Evolutionary conservation across 2,329 filamentous ascomycete genomes (phyloP).

Genomic region (Talaromyces sp.): DNA sequence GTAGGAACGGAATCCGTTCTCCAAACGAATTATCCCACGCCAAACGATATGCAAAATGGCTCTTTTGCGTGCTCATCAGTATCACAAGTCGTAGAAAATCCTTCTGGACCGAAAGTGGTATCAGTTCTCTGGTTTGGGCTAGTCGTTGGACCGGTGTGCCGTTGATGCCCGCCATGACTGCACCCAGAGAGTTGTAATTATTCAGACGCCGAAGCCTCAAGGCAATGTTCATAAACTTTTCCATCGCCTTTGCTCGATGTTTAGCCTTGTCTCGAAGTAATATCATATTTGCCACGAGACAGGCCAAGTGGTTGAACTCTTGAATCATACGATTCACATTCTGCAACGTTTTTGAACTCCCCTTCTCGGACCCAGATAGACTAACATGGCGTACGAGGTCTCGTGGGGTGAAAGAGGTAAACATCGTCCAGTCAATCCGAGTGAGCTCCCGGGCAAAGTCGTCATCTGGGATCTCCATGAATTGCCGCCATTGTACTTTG

Average conservation of each 20-base stretch:
- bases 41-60: constrained; percentile 89
- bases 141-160: constrained; percentile 81
- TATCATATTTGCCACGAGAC: constrained; percentile 77
- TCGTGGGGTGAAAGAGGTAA: constrained; percentile 85
- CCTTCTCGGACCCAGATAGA: constrained; percentile 50
- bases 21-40: constrained; percentile 94
- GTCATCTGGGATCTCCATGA: constrained; percentile 82
- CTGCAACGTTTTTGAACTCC: constrained; percentile 64
- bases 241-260: constrained; percentile 81
- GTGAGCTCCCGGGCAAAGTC: constrained; percentile 88
- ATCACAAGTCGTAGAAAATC: constrained; percentile 84
- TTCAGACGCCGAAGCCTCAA: constrained; percentile 79
- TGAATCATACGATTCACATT: constrained; percentile 93
- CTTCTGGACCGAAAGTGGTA: constrained; percentile 67
- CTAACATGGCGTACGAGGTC: constrained; percentile 91
- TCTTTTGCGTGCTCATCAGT: constrained; percentile 88
- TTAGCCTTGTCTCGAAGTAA: constrained; percentile 92
- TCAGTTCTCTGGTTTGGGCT: constrained; percentile 68
- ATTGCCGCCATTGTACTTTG: constrained; percentile 81
- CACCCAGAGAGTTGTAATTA: constrained; percentile 96
- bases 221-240: constrained; percentile 93
- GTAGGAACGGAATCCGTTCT: constrained; percentile 88
- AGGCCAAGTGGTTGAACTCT: constrained; percentile 82
- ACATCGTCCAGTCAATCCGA: constrained; percentile 97
- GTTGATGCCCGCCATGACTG: constrained; percentile 87